Base-by-base conservation (phyloP, 768 basidiomycete species). In the Piloderma croceum region DNA sequence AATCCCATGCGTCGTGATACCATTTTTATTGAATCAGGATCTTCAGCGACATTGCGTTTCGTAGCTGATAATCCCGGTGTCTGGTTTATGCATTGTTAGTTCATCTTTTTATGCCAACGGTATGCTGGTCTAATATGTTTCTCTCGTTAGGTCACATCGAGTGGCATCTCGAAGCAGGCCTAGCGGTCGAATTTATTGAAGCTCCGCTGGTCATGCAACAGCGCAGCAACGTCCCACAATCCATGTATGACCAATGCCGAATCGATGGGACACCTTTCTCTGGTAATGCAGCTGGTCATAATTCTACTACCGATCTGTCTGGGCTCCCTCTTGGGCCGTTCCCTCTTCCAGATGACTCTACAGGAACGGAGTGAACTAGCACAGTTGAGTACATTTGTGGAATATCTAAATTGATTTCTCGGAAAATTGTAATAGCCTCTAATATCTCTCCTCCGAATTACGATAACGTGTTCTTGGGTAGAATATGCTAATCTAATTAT, bases 1-100 rank as follows among this genome's bases (percentile, higher is more conserved):
- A 99, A 98, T 64, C 94, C 93, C 2, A 78, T 93, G 54, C 80
- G 90, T n/a, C 76, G 94, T 29, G 94, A 99, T 60, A 93, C 90
- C 0, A 67, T 94, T 12, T 74, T 79, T 41, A 77, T 96, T 37
- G 83, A 86, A 3, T 71, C 78, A 3, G 71, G 71, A 43, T 62
- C 74, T n/a, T 80, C 80, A 3, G 84, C 75, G 9, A 86, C 85
- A 1, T 63, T 99, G 33, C 79, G 90, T 18, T 61, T 92, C 51
- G 65, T 82, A 34, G 89, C 90, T 1, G 88, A 98, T 59, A 98
- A 98, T 62, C 94, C 94, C 1, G 94, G 94, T 9, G 81, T 75
- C 6, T 93, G 90, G 86, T 60, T 90, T 47, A 75, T 90, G 58
- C 87, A 89, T 58, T 90, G 81, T 83, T 53, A 40, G 82, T 67